These are phyloP conservation scores for Cryptosporidium sp. DNA, from an alignment of 169 alveolate species.

Conservation along the genomic window DNA sequence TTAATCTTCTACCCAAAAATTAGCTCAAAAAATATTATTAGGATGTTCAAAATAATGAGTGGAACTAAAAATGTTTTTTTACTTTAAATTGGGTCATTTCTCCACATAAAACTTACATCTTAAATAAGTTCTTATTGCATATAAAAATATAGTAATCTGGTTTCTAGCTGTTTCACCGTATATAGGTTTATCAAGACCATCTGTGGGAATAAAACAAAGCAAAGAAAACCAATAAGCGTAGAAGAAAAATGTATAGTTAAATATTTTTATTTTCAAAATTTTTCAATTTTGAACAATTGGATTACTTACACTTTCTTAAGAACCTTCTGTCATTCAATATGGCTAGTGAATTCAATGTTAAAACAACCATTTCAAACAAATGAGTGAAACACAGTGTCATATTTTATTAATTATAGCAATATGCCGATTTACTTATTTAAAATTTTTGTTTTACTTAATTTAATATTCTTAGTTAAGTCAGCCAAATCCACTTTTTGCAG, in stretches of 20 bases:
- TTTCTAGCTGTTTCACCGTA: slow-evolving; percentile 69
- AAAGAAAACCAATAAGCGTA: background rate
- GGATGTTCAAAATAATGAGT: slow-evolving; percentile 53
- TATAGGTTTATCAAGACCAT: slow-evolving; percentile 71
- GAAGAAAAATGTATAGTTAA: background rate
- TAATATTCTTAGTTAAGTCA: background rate
- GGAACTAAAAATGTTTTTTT: slow-evolving; percentile 18
- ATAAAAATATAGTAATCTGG: slow-evolving; percentile 60
- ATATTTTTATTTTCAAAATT: background rate
- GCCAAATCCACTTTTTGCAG: background rate
- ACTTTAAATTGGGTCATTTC: background rate
- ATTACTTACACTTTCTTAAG: slow-evolving; percentile 56
- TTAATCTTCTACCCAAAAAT: slow-evolving; percentile 31
- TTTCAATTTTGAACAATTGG: background rate
- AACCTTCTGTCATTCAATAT: slow-evolving; percentile 69
- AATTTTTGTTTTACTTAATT: background rate
- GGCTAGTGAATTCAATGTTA: slow-evolving; percentile 63
- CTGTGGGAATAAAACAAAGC: background rate
- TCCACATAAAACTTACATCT: slow-evolving; percentile 41
- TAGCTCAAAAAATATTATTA: slow-evolving; percentile 61
- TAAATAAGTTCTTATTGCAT: slow-evolving; percentile 72
- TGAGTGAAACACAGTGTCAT: slow-evolving; percentile 71
- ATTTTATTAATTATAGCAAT: background rate
- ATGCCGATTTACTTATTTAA: background rate
- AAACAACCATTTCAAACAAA: slow-evolving; percentile 55